Percentiles rank a stretch among this genome's conserved stretches.
phyloP scores from a whole-genome alignment of 495 filamentous ascomycete species.

The Penicillium cinerascens region DNA sequence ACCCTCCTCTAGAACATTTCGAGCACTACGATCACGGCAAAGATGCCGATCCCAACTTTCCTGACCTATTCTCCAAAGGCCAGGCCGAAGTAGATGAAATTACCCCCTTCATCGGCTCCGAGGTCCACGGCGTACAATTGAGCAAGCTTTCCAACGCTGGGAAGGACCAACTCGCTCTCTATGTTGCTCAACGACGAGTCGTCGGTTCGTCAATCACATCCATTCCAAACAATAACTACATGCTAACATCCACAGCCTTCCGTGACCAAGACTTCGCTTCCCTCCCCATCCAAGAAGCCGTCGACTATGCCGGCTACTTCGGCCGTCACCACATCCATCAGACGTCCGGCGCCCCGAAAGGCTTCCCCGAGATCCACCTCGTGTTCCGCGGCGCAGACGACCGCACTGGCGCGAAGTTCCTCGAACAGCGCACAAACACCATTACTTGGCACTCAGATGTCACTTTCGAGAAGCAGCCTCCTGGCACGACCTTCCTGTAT shows the following conservation, averaged over 20 bases:
- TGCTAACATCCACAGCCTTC: constrained; percentile 41
- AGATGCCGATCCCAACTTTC: constrained; percentile 50
- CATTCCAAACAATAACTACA: not conserved
- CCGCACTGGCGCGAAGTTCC: constrained; percentile 45
- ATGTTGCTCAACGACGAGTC: constrained; percentile 56
- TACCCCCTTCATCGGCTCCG: constrained; percentile 54
- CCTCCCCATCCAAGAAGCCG: constrained; percentile 52
- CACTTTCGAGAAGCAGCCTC: constrained; percentile 61
- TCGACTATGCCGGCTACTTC: constrained; percentile 58
- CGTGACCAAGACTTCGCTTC: constrained; percentile 58
- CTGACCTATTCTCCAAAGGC: constrained; percentile 47
- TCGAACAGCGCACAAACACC: constrained; percentile 52
- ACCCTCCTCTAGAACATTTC: constrained; percentile 41
- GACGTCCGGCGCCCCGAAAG: constrained; percentile 57
- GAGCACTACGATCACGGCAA: constrained; percentile 50
- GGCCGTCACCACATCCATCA: constrained; percentile 62
- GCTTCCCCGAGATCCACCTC: constrained; percentile 58
- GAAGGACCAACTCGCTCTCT: constrained; percentile 56
- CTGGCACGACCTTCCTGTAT: constrained; percentile 64
- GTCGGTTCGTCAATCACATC: constrained; percentile 30
- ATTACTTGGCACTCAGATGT: constrained; percentile 66
- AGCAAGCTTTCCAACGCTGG: constrained; percentile 50
- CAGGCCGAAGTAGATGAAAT: constrained; percentile 42
- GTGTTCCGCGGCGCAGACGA: constrained; percentile 57
- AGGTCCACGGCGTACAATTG: constrained; percentile 53